Base-by-base conservation (phyloP, 2,329 filamentous ascomycete species). In the Phyllosticta citrichinensis region DNA sequence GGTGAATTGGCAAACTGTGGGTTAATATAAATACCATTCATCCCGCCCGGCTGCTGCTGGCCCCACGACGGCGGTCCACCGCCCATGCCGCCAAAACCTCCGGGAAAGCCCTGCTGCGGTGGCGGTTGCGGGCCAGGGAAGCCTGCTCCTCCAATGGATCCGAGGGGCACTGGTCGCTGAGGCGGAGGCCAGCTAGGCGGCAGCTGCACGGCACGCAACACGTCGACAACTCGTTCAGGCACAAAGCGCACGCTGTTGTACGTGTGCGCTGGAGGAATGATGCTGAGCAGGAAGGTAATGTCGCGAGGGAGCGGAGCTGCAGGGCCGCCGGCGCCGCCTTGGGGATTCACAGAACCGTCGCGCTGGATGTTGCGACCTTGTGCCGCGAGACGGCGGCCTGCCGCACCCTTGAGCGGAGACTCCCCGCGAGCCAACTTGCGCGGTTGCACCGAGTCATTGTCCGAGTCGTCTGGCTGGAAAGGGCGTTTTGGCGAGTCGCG, bases 371-470 rank as follows among this genome's bases (percentile, higher is more conserved):
- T 76, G 54, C 80, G 76, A 19, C 54, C 55, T 62, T 80, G 80
- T 70, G 94, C 88, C 68, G 94, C 90, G 22, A 95, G 80, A 40
- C 92, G 87, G 61, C 92, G 87, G 25, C 91, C 90, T 47, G 93
- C 91, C 1, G 90, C 89, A 14, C 91, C 91, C 72, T 97, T 99
- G 47, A 97, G 81, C 0, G 95, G 94, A 5, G 93, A 97, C 61
- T 89, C 91, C n/a, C 88, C 92, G 53, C 95, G 86, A 56, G 87
- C 83, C 57, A 97, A 82, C 73, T 97, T 97, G 66, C 92, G 89
- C 0, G 91, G 90, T 19, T 55, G 55, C 52, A 47, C 60, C 20
- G 89, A 87, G 65, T 87, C 85, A 63, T 87, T 86, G 47, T 90
- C 87, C 6, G 80, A 80, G 51, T 96, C 91, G 62, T 92, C 89